Evolutionary conservation across 805 yeast species (phyloP), one percentile per base, ranked within the genome.

Genomic region (Wickerhamiella sorbophila): DNA sequence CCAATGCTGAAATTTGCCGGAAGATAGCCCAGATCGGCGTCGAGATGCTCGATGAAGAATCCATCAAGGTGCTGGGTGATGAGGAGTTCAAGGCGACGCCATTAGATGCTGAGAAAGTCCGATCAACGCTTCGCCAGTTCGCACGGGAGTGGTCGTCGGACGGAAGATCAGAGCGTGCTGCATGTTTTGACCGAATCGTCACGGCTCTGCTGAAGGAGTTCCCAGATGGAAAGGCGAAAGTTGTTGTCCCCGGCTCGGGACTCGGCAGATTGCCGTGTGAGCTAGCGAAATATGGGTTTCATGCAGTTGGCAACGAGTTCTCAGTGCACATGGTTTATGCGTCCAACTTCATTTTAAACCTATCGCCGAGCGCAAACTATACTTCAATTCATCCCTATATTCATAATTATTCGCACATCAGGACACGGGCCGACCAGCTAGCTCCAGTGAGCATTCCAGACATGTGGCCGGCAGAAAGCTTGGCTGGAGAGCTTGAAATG

Each of bases 161-260:
- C 14, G 83, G 78, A 8, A 62, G 57, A 3, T 51, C 47, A 2
- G 95, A 82, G 55, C 57, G 80, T 1, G 46, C 55, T 5, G 80
- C 83, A 2, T 56, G 83, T 36, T 52, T 74, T 33, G 59, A 67
- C 0, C 80, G 72, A 46, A 67, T 85, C 14, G 50, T 55, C 1
- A 37, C 48, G 0, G 74, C 74, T 33, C 55, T 82, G 19, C 52
- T 58, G 3, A 39, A 49, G 3, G 42, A 48, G 59, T 33, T 57
- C 62, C 48, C 46, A 36, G n/a, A 59, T 67, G 32, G 40, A 20
- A 18, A 32, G 4, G 34, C 48, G 5, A 48, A 42, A 16, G 70
- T 85, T 0, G 59, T 88, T 4, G 75, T 83, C 2, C 97, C 97
- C 0, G 97, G 98, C 0, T 75, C 93, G 2, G 98, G 97, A 0